A percentile compares a stretch with the other conserved stretches of the same genome.
Conservation (phyloP, 768 basidiomycete genomes). For the Collybiopsis confluens region DNA sequence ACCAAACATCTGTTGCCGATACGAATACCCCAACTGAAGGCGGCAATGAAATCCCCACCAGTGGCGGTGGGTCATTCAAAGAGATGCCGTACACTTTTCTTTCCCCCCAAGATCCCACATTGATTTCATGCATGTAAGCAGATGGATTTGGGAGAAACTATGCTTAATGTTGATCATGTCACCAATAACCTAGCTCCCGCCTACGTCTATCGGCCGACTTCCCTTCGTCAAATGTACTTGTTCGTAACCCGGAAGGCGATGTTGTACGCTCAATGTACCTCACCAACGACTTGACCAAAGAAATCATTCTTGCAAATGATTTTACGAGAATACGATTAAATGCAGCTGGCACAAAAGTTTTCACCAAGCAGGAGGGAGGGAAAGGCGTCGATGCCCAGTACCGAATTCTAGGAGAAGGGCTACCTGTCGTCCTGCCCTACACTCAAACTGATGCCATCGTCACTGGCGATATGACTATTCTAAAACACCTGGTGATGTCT, state of each 20-base stretch:
- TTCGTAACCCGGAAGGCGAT: slow-evolving; percentile 74
- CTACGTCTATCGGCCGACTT: slow-evolving; percentile 69
- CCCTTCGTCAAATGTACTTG: slow-evolving; percentile 74
- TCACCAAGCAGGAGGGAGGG: slow-evolving; percentile 82
- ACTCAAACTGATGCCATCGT: slow-evolving; percentile 63
- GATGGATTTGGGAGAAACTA: neutral
- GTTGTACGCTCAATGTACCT: slow-evolving; percentile 82
- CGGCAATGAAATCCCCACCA: slow-evolving; percentile 1
- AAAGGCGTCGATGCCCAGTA: slow-evolving; percentile 59
- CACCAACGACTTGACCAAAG: slow-evolving; percentile 78
- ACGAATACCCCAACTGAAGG: neutral
- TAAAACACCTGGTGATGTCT: slow-evolving; percentile 67
- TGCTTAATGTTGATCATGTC: neutral
- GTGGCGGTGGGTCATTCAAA: slow-evolving; percentile 52
- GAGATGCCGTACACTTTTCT: slow-evolving; percentile 92
- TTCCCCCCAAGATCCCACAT: slow-evolving; percentile 60
- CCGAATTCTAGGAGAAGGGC: slow-evolving; percentile 79
- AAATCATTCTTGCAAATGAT: slow-evolving; percentile 77
- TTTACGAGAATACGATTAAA: slow-evolving; percentile 82
- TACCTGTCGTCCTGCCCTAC: slow-evolving; percentile 82
- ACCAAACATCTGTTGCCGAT: neutral
- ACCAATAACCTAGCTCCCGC: slow-evolving; percentile 53
- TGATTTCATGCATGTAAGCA: slow-evolving; percentile 70
- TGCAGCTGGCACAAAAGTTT: slow-evolving; percentile 90
- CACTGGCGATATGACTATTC: slow-evolving; percentile 45